Conservation (phyloP, 805 yeast species). For the Starmerella bombicola region DNA sequence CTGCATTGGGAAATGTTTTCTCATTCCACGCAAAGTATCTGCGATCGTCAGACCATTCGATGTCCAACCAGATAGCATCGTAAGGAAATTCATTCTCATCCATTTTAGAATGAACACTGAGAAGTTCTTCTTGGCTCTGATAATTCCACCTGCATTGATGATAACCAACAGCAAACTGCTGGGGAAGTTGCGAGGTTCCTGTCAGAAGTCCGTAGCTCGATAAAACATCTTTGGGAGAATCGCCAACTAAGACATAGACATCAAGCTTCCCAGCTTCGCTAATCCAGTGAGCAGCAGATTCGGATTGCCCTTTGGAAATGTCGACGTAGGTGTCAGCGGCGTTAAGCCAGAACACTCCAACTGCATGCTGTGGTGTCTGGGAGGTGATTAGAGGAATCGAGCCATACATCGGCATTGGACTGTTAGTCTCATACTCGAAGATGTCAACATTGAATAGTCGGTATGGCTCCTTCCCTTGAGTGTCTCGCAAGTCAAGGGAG, state of each 20-base stretch:
- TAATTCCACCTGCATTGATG: conserved; percentile 98
- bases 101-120: conserved; percentile 55
- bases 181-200: conserved; percentile 66
- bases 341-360: conserved; percentile 84
- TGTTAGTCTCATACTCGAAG: conserved; percentile 77
- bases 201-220: conserved; percentile 53
- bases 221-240: conserved; percentile 43
- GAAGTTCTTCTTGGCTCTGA: conserved; percentile 73
- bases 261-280: conserved; percentile 83
- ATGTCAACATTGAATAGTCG: conserved; percentile 87
- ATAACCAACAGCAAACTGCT: conserved; percentile 67
- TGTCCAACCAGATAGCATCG: conserved; percentile 89
- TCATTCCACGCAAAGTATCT: conserved; percentile 88
- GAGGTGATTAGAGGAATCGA: conserved; percentile 81
- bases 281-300: conserved; percentile 62
- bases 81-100: conserved; percentile 68
- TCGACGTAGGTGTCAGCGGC: conserved; percentile 89
- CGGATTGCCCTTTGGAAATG: conserved; percentile 32
- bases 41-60: conserved; percentile 77
- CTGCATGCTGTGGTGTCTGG: conserved; percentile 37
- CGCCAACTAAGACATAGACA: conserved; percentile 52
- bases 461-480: conserved; percentile 57
- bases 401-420: conserved; percentile 89
- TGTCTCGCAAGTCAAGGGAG: conserved; percentile 57
- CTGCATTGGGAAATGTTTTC: conserved; percentile 62